These are phyloP conservation scores for Aspergillus homomorphus DNA, from an alignment of 495 filamentous ascomycete genomes.

Conservation along the genomic window DNA sequence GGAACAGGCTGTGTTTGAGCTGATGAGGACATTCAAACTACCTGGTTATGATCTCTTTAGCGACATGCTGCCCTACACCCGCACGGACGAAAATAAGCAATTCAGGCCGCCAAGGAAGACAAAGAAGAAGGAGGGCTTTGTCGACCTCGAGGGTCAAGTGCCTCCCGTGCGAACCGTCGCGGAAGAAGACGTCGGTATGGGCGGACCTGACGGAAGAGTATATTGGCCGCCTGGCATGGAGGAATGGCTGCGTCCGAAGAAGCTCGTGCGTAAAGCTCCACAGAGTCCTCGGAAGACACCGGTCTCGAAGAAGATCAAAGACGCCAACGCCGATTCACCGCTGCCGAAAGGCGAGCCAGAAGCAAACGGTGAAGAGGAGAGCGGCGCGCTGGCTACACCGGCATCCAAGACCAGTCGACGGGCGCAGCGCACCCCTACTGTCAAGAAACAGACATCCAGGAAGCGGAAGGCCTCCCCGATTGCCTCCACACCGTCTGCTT, in stretches of 20 bases:
- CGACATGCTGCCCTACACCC: slow-evolving; percentile 73
- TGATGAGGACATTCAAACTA: slow-evolving; percentile 83
- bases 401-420: slow-evolving; percentile 22
- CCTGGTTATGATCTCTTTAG: slow-evolving; percentile 72
- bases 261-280: slow-evolving; percentile 55
- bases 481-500: slow-evolving; percentile 25
- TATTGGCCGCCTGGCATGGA: slow-evolving; percentile 92
- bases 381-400: slow-evolving; percentile 18
- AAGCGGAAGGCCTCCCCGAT: slow-evolving; percentile 37
- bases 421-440: slow-evolving; percentile 19
- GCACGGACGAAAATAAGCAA: slow-evolving; percentile 74
- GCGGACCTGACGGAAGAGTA: slow-evolving; percentile 77
- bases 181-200: slow-evolving; percentile 80
- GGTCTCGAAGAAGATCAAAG: slow-evolving; percentile 24
- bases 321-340: not conserved
- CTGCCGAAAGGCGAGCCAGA: slow-evolving; percentile 5
- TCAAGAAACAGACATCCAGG: slow-evolving; percentile 24
- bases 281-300: slow-evolving; percentile 23
- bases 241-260: slow-evolving; percentile 86
- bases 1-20: slow-evolving; percentile 92
- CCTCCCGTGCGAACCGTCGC: slow-evolving; percentile 46
- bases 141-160: slow-evolving; percentile 47
- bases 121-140: slow-evolving; percentile 45
- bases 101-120: slow-evolving; percentile 48
- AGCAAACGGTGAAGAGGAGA: not conserved